Evolutionary conservation across 257 asterid species (phyloP), one percentile per base, ranked within the genome.

Genomic region (Nicotiana attenuata): DNA sequence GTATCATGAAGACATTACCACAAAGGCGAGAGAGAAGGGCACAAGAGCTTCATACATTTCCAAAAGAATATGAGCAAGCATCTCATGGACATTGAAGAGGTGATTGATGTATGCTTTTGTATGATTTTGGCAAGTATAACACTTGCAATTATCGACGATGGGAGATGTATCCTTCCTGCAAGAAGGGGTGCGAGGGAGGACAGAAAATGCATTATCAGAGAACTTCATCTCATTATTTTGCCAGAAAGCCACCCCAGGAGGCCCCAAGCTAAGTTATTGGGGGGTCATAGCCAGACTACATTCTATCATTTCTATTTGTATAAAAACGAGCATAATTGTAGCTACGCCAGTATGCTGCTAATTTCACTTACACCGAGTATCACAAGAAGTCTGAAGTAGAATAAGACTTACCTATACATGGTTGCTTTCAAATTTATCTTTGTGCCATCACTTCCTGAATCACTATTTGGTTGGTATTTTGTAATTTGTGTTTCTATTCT

Each of bases 21-120:
- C 47, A 33, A 19, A 38, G 80, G n/a, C 56, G 61, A 65, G 78
- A 82, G 60, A 77, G 55, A 15, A 80, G 68, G 79, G 53, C 61
- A 64, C 7, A 35, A 28, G 38, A 82, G 60, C 71, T 20, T n/a
- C 93, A 1, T 91, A 93, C 98, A 96, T 94, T 89, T 96, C 98
- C 80, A 96, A 60, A 60, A 96, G 93, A 83, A 91, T 93, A 81
- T 90, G 97, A 35, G 97, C 98, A 93, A 96, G 76, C 99, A 96
- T 94, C 85, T 96, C 99, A 66, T 94, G 99, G 56, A 89, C 97
- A 26, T 92, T 96, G 84, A 92, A 85, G 92, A 94, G 85, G 88
- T 96, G 99, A 93, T 96, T 94, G 82, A 96, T 87, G 65, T 96
- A 96, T 73, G 98, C 97, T 86, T 93, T 96, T 14, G 95, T 94